Evolutionary conservation across 495 filamentous ascomycete species (phyloP).

Genomic region (Lasiosphaeris hirsuta): DNA sequence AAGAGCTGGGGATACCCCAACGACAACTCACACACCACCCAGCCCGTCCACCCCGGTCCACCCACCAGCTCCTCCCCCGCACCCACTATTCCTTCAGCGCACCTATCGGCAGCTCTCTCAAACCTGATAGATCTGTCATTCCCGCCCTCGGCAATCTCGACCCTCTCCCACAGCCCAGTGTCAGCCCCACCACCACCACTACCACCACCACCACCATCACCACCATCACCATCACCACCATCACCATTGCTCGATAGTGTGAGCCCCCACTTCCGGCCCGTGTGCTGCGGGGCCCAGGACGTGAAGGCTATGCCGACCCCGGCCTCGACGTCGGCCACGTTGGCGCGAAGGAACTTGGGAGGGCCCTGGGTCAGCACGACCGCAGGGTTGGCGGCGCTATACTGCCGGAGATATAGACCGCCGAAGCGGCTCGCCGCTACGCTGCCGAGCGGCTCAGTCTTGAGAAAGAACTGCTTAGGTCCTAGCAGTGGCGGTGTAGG

Average conservation of each 20-base stretch:
- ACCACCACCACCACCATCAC: too few species aligned
- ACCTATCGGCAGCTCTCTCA: background rate
- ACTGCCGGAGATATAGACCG: background rate
- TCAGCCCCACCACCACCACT: too few species aligned
- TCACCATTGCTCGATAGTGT: background rate
- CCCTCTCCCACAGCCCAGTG: background rate
- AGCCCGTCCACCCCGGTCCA: background rate
- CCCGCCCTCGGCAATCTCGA: background rate
- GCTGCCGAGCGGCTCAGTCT: background rate
- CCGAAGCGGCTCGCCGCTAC: background rate
- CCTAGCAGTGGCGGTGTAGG: background rate
- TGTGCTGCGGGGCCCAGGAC: background rate
- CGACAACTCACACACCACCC: slow-evolving; percentile 1
- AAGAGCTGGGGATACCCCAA: slow-evolving; percentile 2
- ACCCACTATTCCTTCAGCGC: background rate
- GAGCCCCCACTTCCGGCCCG: background rate
- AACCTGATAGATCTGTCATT: background rate
- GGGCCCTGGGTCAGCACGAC: background rate
- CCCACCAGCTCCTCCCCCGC: background rate
- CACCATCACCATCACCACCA: too few species aligned
- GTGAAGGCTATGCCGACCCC: background rate
- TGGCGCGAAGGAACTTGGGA: background rate
- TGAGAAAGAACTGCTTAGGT: slow-evolving; percentile 3
- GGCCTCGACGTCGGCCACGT: background rate
- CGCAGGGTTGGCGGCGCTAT: slow-evolving; percentile 5